These are phyloP conservation scores for Parastagonospora avenae DNA, from an alignment of 2,329 filamentous ascomycete genomes.

Conservation along the genomic window DNA sequence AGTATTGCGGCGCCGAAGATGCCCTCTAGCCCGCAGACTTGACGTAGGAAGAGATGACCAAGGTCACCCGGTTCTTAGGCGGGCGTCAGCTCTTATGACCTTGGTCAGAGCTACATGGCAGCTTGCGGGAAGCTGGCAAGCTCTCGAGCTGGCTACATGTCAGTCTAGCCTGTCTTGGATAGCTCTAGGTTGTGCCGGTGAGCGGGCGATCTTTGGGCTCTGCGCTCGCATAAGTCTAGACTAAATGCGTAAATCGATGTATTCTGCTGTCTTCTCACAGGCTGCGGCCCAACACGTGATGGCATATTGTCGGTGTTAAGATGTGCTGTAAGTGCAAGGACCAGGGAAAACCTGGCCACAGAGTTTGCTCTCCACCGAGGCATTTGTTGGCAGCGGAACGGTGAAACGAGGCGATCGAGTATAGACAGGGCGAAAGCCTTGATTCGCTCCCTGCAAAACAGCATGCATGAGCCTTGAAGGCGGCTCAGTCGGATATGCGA, in stretches of 20 bases:
- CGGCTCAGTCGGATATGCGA: constrained; percentile 33
- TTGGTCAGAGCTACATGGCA: constrained; percentile 24
- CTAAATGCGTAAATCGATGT: not conserved
- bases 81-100: constrained; percentile 34
- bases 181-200: constrained; percentile 24
- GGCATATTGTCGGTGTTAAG: constrained; percentile 30
- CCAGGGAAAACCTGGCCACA: constrained; percentile 17
- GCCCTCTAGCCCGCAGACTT: constrained; percentile 8
- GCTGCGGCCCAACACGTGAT: constrained; percentile 11
- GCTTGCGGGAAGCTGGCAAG: constrained; percentile 31
- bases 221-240: not conserved
- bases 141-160: constrained; percentile 33
- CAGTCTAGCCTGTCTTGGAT: constrained; percentile 35
- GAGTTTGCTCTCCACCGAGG: constrained; percentile 10
- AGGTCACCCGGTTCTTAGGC: constrained; percentile 16
- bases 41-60: constrained; percentile 9
- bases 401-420: constrained; percentile 7
- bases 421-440: constrained; percentile 23
- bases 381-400: constrained; percentile 18
- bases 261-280: constrained; percentile 14
- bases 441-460: constrained; percentile 26
- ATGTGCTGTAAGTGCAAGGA: constrained; percentile 19
- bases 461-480: constrained; percentile 17
- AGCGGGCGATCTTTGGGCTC: constrained; percentile 15
- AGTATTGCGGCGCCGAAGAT: constrained; percentile 9